Base-by-base conservation (phyloP, 2,329 filamentous ascomycete genomes). In the Fusarium illudens region DNA sequence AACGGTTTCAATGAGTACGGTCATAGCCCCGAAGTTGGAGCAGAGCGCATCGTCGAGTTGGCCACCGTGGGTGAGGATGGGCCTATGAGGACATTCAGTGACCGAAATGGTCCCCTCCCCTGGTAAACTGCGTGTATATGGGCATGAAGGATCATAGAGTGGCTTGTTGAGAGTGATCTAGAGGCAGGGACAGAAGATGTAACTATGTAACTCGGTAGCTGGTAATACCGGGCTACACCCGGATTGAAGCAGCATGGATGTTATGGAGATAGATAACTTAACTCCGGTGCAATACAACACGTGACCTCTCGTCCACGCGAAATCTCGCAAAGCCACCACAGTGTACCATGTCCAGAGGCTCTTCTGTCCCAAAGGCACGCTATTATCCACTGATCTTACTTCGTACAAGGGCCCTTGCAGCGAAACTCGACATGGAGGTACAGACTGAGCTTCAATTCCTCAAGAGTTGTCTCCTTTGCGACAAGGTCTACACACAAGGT, bases 11-110 rank as follows among this genome's bases (percentile, higher is more conserved):
- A n/a, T 3, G 61, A 63, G 19, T 58, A 50, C n/a, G 62, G 53
- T 9, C 55, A 60, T 1, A 62, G 65, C 4, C 34, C 74, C 1
- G 76, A 76, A 30, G 44, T 65, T n/a, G 78, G 76, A 0, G 76
- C 78, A 2, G 57, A 70, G 42, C 65, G 71, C 34, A 65, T 78
- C 17, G 73, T 76, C 4, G 65, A 77, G 36, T 62, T 80, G 63
- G 77, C 78, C 0, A 75, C 73, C 11, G 29, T 74, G 12, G 68
- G 60, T 2, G 58, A 71, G 6, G 75, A 76, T 42, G 77, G 78
- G 1, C 73, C 75, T 4, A 76, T 71, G 1, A 73, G 56, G 11
- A 79, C 75, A 0, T 73, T 74, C 5, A 74, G 71, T 13, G 67
- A 76, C 46, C 50, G 58, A 3, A 42, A 76, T 5, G 76, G 75